A percentile compares a stretch with the other conserved stretches of the same genome.
Evolutionary conservation across 2,329 filamentous ascomycete genomes (phyloP).

Genomic region (Cyclaneusma minus): DNA sequence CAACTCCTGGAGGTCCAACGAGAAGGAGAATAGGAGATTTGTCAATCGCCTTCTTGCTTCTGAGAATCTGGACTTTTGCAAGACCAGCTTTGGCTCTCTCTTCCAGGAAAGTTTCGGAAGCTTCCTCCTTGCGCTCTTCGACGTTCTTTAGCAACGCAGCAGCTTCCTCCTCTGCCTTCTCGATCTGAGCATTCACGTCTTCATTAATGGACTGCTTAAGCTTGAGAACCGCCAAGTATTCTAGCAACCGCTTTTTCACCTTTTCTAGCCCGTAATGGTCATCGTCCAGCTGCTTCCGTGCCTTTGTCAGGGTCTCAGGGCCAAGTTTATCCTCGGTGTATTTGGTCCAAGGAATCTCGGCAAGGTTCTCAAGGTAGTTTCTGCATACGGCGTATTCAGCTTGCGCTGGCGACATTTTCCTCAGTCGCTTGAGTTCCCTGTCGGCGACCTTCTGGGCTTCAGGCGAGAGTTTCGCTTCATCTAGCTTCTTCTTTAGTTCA

Average conservation of each 20-base stretch:
- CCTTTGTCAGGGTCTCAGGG: constrained; percentile 59
- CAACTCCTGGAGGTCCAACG: constrained; percentile 83
- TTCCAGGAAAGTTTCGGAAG: constrained; percentile 11
- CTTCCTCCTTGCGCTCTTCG: constrained; percentile 20
- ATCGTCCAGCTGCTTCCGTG: constrained; percentile 80
- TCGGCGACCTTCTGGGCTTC: constrained; percentile 87
- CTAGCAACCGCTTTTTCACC: constrained; percentile 89
- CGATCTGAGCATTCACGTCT: constrained; percentile 66
- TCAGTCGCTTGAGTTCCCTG: constrained; percentile 70
- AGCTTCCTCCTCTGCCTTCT: constrained; percentile 43
- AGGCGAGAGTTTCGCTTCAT: constrained; percentile 63
- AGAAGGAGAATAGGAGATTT: constrained; percentile 92
- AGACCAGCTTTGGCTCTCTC: constrained; percentile 22
- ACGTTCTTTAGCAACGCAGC: constrained; percentile 21
- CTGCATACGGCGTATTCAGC: constrained; percentile 90
- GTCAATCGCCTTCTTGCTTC: constrained; percentile 74
- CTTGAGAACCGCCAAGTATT: constrained; percentile 91
- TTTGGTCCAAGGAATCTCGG: constrained; percentile 85
- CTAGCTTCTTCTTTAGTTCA: constrained; percentile 76
- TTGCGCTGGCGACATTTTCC: constrained; percentile 92
- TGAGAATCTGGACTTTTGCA: constrained; percentile 59
- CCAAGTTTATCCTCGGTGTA: constrained; percentile 77
- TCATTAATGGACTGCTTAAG: constrained; percentile 85
- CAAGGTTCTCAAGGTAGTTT: constrained; percentile 84
- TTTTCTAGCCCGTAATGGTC: constrained; percentile 95